A percentile compares a stretch with the other conserved stretches of the same genome.
Conservation (phyloP, 106 monocot species). For the Xerophyta viscosa region DNA sequence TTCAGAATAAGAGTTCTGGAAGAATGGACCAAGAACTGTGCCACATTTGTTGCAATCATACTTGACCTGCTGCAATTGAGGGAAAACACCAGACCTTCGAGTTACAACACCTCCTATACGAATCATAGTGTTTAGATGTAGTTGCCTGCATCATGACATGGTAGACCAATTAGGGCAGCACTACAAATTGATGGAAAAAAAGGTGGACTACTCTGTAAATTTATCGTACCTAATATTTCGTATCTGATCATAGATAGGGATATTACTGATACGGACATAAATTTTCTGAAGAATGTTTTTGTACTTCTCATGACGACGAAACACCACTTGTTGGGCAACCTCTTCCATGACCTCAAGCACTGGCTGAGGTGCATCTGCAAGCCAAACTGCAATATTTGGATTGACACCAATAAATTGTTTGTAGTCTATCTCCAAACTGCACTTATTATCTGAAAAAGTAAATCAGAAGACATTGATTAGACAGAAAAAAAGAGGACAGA, state of each 20-base stretch:
- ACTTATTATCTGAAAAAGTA: constrained; percentile 75
- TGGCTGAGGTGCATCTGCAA: constrained; percentile 97
- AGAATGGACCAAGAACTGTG: constrained; percentile 83
- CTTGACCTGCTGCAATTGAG: constrained; percentile 97
- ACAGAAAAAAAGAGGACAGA: background rate
- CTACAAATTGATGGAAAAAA: background rate
- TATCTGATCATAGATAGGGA: constrained; percentile 97
- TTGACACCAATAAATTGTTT: constrained; percentile 91
- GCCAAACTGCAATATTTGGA: constrained; percentile 98
- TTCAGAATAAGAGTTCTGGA: constrained; percentile 97
- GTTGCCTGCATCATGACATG: constrained; percentile 56
- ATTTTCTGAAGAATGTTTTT: constrained; percentile 95
- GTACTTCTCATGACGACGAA: constrained; percentile 83
- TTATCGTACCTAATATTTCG: constrained; percentile 78
- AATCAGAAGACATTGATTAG: constrained; percentile 1
- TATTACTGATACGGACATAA: constrained; percentile 81
- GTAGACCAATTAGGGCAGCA: too few relatives aligned
- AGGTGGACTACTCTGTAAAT: background rate
- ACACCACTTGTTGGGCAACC: constrained; percentile 87
- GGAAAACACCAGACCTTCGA: constrained; percentile 91
- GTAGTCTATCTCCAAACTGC: constrained; percentile 98
- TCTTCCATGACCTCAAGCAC: constrained; percentile 99
- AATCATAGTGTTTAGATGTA: constrained; percentile 99
- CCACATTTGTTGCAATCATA: constrained; percentile 97
- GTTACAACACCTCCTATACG: constrained; percentile 99